Conservation (phyloP, 2,329 filamentous ascomycete species). For the Hypoxylon sp. region DNA sequence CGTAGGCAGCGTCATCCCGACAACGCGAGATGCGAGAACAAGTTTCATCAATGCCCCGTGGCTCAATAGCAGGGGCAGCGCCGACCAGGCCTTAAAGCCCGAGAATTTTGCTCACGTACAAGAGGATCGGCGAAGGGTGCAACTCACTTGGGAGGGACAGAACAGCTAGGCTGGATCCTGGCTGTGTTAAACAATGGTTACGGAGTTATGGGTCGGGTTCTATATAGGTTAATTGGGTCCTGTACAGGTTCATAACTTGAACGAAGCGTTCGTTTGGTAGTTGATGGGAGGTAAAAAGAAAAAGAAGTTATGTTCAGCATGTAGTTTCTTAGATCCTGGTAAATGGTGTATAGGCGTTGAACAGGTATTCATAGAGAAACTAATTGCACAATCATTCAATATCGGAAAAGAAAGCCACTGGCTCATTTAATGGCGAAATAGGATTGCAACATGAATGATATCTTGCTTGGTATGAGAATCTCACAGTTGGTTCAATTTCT, state of each 20-base stretch:
- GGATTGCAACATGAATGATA: background rate
- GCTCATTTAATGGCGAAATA: background rate
- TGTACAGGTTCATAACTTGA: background rate
- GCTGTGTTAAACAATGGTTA: constrained; percentile 9
- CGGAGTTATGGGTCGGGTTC: constrained; percentile 10
- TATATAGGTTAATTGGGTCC: background rate
- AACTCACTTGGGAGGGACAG: constrained; percentile 23
- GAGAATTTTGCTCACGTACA: constrained; percentile 41
- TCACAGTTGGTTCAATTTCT: background rate
- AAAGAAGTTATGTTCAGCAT: background rate
- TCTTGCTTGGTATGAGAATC: background rate
- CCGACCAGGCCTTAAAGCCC: constrained; percentile 31
- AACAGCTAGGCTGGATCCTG: constrained; percentile 36
- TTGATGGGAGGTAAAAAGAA: background rate
- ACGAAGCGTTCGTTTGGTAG: constrained; percentile 15
- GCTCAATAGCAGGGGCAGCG: constrained; percentile 9
- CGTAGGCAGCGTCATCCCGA: constrained; percentile 42
- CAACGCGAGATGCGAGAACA: constrained; percentile 12
- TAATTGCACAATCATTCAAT: background rate
- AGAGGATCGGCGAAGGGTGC: constrained; percentile 41
- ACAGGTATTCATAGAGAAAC: background rate
- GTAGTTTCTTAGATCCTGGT: background rate
- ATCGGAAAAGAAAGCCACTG: background rate
- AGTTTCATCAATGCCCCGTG: constrained; percentile 7
- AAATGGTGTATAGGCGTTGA: background rate